These are phyloP conservation scores for Colletotrichum sp. DNA, from an alignment of 2,329 filamentous ascomycete species.

Conservation along the genomic window DNA sequence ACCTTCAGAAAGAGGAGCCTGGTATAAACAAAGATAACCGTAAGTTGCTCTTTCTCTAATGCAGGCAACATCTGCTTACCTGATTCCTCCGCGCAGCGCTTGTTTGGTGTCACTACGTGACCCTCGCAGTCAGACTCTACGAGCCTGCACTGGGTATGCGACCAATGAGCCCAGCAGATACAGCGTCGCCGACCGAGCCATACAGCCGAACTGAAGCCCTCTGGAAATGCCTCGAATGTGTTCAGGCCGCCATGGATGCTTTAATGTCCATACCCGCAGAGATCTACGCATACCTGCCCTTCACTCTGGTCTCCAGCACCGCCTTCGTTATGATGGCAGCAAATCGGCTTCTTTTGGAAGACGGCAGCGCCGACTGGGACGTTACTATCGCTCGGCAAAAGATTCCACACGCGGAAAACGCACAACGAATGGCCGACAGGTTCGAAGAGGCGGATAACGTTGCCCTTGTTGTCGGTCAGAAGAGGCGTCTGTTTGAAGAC, in stretches of 20 bases:
- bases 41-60: neutral
- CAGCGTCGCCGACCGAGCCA: slow-evolving; percentile 17
- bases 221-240: slow-evolving; percentile 39
- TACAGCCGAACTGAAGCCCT: slow-evolving; percentile 37
- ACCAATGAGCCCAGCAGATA: slow-evolving; percentile 15
- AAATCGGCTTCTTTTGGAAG: slow-evolving; percentile 39
- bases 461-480: slow-evolving; percentile 26
- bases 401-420: slow-evolving; percentile 35
- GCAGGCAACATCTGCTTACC: fast-evolving
- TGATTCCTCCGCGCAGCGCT: slow-evolving; percentile 27
- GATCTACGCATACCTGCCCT: slow-evolving; percentile 33
- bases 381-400: slow-evolving; percentile 32
- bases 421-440: slow-evolving; percentile 30
- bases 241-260: slow-evolving; percentile 29
- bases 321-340: slow-evolving; percentile 39
- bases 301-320: slow-evolving; percentile 30
- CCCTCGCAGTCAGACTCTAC: slow-evolving; percentile 38
- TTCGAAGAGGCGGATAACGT: slow-evolving; percentile 35
- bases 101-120: slow-evolving; percentile 38
- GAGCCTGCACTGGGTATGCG: slow-evolving; percentile 40
- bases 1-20: slow-evolving; percentile 11
- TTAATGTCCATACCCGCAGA: slow-evolving; percentile 29
- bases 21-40: neutral
- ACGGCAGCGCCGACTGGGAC: slow-evolving; percentile 41
- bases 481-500: slow-evolving; percentile 31